Evolutionary conservation across 495 filamentous ascomycete species (phyloP), one percentile per base, ranked within the genome.

Genomic region (Lasiosphaeriaceae sp.): DNA sequence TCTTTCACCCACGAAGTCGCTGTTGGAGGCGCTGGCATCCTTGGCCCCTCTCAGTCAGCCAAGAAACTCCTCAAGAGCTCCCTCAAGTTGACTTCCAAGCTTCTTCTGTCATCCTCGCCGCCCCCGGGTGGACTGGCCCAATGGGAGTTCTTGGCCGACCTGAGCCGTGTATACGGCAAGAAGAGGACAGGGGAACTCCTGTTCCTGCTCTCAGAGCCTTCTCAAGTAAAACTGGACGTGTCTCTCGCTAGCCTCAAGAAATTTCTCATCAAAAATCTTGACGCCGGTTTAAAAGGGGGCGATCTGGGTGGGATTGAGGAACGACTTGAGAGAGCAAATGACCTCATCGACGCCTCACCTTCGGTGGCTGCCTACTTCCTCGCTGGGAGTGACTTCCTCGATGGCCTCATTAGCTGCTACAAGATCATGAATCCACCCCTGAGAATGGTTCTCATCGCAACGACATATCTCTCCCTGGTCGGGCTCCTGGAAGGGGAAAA

Each of bases 301-400:
- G 74, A 80, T 37, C 66, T 87, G 14, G 69, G 66, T 26, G 71
- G 64, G 9, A 67, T 83, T 0, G 77, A 80, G 55, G 66, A 67
- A 19, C 68, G 67, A 14, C 64, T 83, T 7, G 74, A 75, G 50
- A 62, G 70, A 26, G 58, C 80, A 0, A 80, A 80, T 50, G 72
- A 78, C 47, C 68, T 89, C 1, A 68, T 88, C 3, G 74, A 78
- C 51, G 68, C 71, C 9, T 86, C 80, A 5, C 75, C 80, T 0
- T 71, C 79, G 4, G 69, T 75, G 24, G 80, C 79, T 14, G 65
- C 66, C n/a, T 84, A 86, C 62, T 84, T 96, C 47, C 79, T 95
- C 67, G 85, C 85, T 1, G 92, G 92, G 17, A 89, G 89, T 47
- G 92, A 96, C 67, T 92, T 92, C 62, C 65, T 96, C 12, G 92